A percentile compares a stretch with the other conserved stretches of the same genome.
phyloP scores from a whole-genome alignment of 148 eudicot genomes.

The Chenopodium album region DNA sequence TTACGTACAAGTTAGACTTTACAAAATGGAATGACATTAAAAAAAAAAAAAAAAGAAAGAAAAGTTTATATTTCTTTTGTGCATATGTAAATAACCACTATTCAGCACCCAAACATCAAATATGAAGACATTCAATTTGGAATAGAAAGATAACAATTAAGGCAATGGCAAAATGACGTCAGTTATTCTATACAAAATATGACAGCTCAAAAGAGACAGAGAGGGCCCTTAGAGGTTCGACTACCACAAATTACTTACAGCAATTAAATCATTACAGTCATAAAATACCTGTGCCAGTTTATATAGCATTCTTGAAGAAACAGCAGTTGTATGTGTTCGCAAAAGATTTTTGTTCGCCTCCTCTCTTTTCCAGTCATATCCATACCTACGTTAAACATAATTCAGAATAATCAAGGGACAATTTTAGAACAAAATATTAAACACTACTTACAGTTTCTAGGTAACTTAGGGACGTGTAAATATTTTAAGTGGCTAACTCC shows the following conservation, averaged over 20 bases:
- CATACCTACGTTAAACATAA: constrained; percentile 52
- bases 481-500: not conserved
- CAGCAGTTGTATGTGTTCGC: constrained; percentile 98
- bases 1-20: not conserved
- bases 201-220: not conserved
- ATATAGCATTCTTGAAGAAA: constrained; percentile 96
- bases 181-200: constrained; percentile 3
- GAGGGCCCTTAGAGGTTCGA: too few relatives aligned
- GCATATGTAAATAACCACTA: not conserved
- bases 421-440: not conserved
- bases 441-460: not conserved
- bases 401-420: not conserved
- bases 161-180: not conserved
- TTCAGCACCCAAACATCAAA: not conserved
- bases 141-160: not conserved
- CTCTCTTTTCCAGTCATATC: constrained; percentile 91
- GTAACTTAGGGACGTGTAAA: not conserved
- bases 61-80: not conserved
- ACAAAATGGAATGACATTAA: not conserved
- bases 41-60: too few relatives aligned
- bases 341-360: constrained; percentile 89
- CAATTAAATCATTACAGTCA: not conserved
- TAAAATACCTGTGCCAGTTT: constrained; percentile 67
- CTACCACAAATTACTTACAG: not conserved
- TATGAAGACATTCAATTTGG: not conserved